Percentiles rank a stretch among this genome's conserved stretches.
These are phyloP conservation scores for Candida hispaniensis DNA, from an alignment of 805 yeast species.

Conservation along the genomic window DNA sequence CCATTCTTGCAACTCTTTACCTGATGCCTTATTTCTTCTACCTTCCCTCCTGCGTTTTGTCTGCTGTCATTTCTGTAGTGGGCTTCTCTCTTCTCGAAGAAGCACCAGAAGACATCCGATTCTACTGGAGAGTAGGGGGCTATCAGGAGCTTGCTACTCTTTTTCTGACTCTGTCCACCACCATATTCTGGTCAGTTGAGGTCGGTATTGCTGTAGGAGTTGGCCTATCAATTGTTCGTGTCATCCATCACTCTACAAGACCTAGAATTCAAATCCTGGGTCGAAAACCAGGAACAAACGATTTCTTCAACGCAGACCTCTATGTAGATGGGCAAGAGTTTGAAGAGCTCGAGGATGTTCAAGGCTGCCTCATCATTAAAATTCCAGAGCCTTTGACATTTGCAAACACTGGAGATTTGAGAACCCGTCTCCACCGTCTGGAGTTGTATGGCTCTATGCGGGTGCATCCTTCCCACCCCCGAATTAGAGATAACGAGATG, in stretches of 20 bases:
- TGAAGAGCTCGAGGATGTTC: conserved; percentile 36
- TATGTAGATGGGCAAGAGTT: conserved; percentile 33
- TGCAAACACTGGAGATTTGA: conserved; percentile 71
- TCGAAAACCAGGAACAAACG: conserved; percentile 48
- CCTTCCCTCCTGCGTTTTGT: conserved; percentile 68
- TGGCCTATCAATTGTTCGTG: conserved; percentile 65
- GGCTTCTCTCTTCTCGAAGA: conserved; percentile 73
- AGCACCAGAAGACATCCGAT: conserved; percentile 64
- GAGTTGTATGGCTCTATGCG: conserved; percentile 67
- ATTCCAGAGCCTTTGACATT: conserved; percentile 85
- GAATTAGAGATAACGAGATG: conserved; percentile 35
- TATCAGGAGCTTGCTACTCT: conserved; percentile 66
- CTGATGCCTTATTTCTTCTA: conserved; percentile 54
- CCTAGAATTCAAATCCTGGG: conserved; percentile 81
- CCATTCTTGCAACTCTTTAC: conserved; percentile 52
- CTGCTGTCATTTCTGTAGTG: conserved; percentile 69
- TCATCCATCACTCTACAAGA: conserved; percentile 65
- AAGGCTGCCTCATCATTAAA: conserved; percentile 66
- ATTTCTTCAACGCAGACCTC: conserved; percentile 58
- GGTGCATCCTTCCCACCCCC: conserved; percentile 66
- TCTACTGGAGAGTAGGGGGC: conserved; percentile 65
- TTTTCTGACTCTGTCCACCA: conserved; percentile 48
- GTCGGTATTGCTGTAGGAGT: conserved; percentile 86
- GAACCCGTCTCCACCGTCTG: conserved; percentile 52
- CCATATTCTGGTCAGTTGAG: conserved; percentile 70